Percentiles rank a stretch among this genome's conserved stretches.
phyloP scores from a whole-genome alignment of 805 yeast species.

The Candida nemodendra region DNA sequence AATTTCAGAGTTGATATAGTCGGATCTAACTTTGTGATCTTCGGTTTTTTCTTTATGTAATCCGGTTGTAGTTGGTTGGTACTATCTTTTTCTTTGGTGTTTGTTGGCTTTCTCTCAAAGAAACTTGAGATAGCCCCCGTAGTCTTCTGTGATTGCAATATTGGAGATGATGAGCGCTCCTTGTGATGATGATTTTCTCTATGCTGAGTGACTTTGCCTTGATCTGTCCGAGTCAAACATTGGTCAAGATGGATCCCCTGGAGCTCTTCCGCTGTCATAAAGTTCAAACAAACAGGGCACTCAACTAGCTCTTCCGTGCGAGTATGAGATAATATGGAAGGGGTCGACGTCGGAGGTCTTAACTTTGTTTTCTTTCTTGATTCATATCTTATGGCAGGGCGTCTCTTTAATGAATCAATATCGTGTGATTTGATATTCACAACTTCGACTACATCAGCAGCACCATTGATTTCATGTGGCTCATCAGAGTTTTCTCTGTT shows the following conservation, averaged over 20 bases:
- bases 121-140: slow-evolving; percentile 15
- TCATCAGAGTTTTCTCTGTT: slow-evolving; percentile 9
- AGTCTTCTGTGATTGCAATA: neutral
- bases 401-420: slow-evolving; percentile 15
- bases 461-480: slow-evolving; percentile 7
- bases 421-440: slow-evolving; percentile 18
- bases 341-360: neutral
- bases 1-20: slow-evolving; percentile 57
- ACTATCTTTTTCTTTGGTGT: slow-evolving; percentile 3
- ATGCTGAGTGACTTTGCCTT: no score
- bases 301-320: slow-evolving; percentile 37
- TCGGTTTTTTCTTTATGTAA: slow-evolving; percentile 19
- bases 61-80: slow-evolving; percentile 27
- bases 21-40: slow-evolving; percentile 65
- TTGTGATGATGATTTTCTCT: no score
- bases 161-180: no score
- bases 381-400: slow-evolving; percentile 9
- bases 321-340: neutral
- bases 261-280: slow-evolving; percentile 52
- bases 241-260: slow-evolving; percentile 62
- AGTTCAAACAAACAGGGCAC: slow-evolving; percentile 67
- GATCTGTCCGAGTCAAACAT: slow-evolving; percentile 44
- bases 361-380: slow-evolving; percentile 14
- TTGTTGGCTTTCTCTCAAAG: slow-evolving; percentile 10
- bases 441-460: slow-evolving; percentile 27